phyloP scores from a whole-genome alignment of 2,329 filamentous ascomycete species.

The Tolypocladium ovalisporum region DNA sequence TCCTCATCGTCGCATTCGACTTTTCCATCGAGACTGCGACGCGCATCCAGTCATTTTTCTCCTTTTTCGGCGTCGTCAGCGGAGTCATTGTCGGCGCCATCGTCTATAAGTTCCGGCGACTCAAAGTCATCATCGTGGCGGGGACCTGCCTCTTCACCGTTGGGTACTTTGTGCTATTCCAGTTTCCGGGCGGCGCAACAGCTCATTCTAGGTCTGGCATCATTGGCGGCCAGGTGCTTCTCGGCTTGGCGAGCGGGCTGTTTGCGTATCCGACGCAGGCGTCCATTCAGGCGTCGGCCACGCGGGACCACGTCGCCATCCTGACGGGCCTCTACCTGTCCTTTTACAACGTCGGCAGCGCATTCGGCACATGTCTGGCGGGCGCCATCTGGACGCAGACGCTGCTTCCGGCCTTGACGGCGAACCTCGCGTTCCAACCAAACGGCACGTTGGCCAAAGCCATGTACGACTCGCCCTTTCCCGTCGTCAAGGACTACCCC shows the following conservation, averaged over 20 bases:
- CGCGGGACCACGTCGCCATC: slow-evolving; percentile 25
- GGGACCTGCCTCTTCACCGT: slow-evolving; percentile 45
- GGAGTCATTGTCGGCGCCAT: slow-evolving; percentile 40
- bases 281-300: slow-evolving; percentile 26
- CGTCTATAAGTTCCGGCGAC: slow-evolving; percentile 37
- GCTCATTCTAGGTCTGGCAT: slow-evolving; percentile 34
- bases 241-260: slow-evolving; percentile 47
- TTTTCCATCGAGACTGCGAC: slow-evolving; percentile 43
- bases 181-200: slow-evolving; percentile 38
- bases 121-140: slow-evolving; percentile 47
- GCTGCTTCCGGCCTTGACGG: slow-evolving; percentile 19
- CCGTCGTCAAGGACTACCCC: slow-evolving; percentile 19
- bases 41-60: slow-evolving; percentile 45
- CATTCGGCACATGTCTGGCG: slow-evolving; percentile 27
- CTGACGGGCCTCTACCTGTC: slow-evolving; percentile 27
- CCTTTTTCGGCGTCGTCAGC: slow-evolving; percentile 40
- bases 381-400: slow-evolving; percentile 32
- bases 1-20: slow-evolving; percentile 47
- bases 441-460: slow-evolving; percentile 22
- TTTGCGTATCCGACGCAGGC: slow-evolving; percentile 35
- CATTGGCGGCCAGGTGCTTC: slow-evolving; percentile 42
- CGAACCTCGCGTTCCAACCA: slow-evolving; percentile 20
- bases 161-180: slow-evolving; percentile 44
- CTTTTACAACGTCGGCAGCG: slow-evolving; percentile 29
- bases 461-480: slow-evolving; percentile 27